These are phyloP conservation scores for Plasmodium yoelii DNA, from an alignment of 169 alveolate species.

Conservation along the genomic window DNA sequence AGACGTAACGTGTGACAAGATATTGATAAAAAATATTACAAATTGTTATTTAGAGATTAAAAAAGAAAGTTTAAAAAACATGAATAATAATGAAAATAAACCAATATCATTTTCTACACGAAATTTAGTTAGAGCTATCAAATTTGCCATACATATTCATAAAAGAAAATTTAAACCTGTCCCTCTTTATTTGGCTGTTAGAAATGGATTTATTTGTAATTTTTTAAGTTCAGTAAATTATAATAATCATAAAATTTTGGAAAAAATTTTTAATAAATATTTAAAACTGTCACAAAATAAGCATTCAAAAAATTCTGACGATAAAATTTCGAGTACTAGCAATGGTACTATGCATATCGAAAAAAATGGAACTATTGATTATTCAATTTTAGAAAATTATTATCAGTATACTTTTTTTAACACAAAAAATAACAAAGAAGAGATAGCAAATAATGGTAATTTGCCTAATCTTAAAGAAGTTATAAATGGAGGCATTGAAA, in stretches of 20 bases:
- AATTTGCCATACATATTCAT: conserved; percentile 46
- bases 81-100: conserved; percentile 24
- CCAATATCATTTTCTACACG: conserved; percentile 67
- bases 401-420: conserved; percentile 31
- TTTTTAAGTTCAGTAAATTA: conserved; percentile 41
- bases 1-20: conserved; percentile 63
- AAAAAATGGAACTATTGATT: conserved; percentile 47
- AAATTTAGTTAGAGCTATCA: conserved; percentile 68
- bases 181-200: conserved; percentile 29
- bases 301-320: background rate
- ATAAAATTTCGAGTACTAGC: background rate
- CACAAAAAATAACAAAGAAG: conserved; percentile 5
- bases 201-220: conserved; percentile 52
- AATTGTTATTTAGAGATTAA: conserved; percentile 78
- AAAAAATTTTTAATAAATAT: conserved; percentile 62
- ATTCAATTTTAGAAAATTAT: conserved; percentile 23
- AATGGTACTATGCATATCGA: conserved; percentile 39
- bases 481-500: background rate
- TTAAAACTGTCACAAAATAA: conserved; percentile 11
- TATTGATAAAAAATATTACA: conserved; percentile 73
- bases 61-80: conserved; percentile 48
- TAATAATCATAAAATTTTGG: conserved; percentile 21
- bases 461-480: background rate
- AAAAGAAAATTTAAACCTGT: conserved; percentile 54
- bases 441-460: background rate